Base-by-base conservation (phyloP, 1,284 basidiomycete genomes). In the Neolentinus lepideus region DNA sequence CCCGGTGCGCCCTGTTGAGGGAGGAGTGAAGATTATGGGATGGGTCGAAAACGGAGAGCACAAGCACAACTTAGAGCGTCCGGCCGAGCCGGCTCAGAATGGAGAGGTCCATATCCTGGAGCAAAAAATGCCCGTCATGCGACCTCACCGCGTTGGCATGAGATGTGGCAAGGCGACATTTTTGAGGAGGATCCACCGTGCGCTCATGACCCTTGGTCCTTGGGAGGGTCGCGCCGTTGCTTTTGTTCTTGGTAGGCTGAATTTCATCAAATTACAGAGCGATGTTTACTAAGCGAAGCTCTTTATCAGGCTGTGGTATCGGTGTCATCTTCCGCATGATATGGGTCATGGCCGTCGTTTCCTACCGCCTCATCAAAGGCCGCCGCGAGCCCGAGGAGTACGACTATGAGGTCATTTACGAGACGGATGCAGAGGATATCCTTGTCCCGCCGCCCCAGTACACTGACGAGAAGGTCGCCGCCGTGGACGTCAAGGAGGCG, bases 171-270 rank as follows among this genome's bases (percentile, higher is more conserved):
- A 64, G 69, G 11, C 21, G 53, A 29, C 76, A 27, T 86, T 88
- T 75, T 59, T 78, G 53, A 69, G 67, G 50, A 83, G 88, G 51
- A 70, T 90, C 57, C 79, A 84, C 63, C 70, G 71, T 56, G 83
- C 87, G 1, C 70, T 90, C 55, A 80, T 81, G 73, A 69, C 79
- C 3, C 78, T 91, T 14, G 85, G 88, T n/a, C 80, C 81, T 22
- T 90, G 88, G 87, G 88, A 91, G 68, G 86, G 86, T 53, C 77
- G 87, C 53, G 80, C 82, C 12, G 82, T 90, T 16, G 84, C 88
- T 3, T 91, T 91, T 58, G 87, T 90, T 56, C 76, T 91, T 19
- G 88, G 88, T 88, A 59, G 46, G 54, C n/a, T 51, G 12, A 51
- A 47, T 43, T n/a, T n/a, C 8, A n/a, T 25, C 19, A n/a, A 26